Base-by-base conservation (phyloP, 2,329 filamentous ascomycete genomes). In the Westerdykella aurantiaca region DNA sequence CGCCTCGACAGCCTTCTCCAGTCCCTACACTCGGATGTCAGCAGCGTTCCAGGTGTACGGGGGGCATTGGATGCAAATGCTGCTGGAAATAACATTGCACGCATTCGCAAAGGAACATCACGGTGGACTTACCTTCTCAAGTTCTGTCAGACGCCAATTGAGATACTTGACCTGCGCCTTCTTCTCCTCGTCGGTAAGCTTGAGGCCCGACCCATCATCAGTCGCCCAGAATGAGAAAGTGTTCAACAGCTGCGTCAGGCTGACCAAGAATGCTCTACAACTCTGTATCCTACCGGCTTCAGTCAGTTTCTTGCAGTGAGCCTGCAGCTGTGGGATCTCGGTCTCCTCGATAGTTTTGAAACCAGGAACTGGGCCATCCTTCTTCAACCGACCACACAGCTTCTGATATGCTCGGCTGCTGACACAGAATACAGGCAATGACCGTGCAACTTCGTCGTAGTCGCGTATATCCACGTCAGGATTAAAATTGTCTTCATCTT, bases 391-490 rank as follows among this genome's bases (percentile, higher is more conserved):
- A 1, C 76, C 78, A 33, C 70, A 68, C n/a, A 85, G 62, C 52
- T 80, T 79, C 51, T 85, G 80, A 42, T 82, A 85, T 0, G 76
- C 80, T 37, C 76, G 69, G 38, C 76, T 78, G 45, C 78, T 81
- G 13, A 85, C 77, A 48, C 81, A 85, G 54, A 83, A 86, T 1
- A 85, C 80, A 0, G 80, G 76, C 0, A 86, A 67, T 0, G 68
- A 70, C 7, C 60, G 60, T 0, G 77, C 79, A 6, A 83, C 71
- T 35, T 78, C 62, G 0, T 78, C 72, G 41, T 85, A 85, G 52
- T 84, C 74, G 9, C 79, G 72, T 2, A 69, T 37, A 6, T 81
- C 74, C n/a, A 72, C 55, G 2, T 77, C 72, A 0, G 77, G 77
- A 48, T 82, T 66, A 50, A 81, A 81, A 7, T 69, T 69, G 1